phyloP scores from a whole-genome alignment of 495 filamentous ascomycete genomes.

The Entonaema liquescens region DNA sequence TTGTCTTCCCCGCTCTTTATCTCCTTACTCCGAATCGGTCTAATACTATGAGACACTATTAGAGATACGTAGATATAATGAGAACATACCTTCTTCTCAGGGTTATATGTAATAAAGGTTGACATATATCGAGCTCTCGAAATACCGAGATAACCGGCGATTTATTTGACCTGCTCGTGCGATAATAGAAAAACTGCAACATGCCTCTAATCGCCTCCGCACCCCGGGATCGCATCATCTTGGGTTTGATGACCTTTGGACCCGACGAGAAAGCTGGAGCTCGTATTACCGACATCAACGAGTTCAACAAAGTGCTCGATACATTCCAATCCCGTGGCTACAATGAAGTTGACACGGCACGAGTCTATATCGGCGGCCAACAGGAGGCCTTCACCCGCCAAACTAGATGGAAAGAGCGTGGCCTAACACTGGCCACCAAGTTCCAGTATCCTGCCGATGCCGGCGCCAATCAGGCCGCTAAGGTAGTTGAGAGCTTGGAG shows the following conservation, averaged over 20 bases:
- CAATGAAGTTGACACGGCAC: slow-evolving; percentile 82
- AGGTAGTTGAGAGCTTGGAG: slow-evolving; percentile 68
- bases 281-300: slow-evolving; percentile 72
- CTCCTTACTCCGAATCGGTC: slow-evolving; percentile 5
- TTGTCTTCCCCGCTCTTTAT: slow-evolving; percentile 24
- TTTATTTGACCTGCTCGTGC: background rate
- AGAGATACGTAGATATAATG: too few species aligned
- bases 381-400: slow-evolving; percentile 86
- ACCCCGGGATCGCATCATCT: slow-evolving; percentile 62
- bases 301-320: slow-evolving; percentile 71
- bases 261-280: slow-evolving; percentile 64
- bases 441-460: slow-evolving; percentile 68
- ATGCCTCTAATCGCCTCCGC: slow-evolving; percentile 60
- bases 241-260: slow-evolving; percentile 71
- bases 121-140: background rate
- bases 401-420: slow-evolving; percentile 81
- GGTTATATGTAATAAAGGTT: background rate
- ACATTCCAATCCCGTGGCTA: slow-evolving; percentile 77
- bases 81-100: background rate
- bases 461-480: slow-evolving; percentile 67
- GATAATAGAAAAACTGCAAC: slow-evolving; percentile 5
- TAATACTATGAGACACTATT: too few species aligned
- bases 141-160: background rate
- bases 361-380: slow-evolving; percentile 73
- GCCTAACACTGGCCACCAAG: slow-evolving; percentile 88